Base-by-base conservation (phyloP, 176 grass and related monocot genomes). In the Chloris gayana region DNA sequence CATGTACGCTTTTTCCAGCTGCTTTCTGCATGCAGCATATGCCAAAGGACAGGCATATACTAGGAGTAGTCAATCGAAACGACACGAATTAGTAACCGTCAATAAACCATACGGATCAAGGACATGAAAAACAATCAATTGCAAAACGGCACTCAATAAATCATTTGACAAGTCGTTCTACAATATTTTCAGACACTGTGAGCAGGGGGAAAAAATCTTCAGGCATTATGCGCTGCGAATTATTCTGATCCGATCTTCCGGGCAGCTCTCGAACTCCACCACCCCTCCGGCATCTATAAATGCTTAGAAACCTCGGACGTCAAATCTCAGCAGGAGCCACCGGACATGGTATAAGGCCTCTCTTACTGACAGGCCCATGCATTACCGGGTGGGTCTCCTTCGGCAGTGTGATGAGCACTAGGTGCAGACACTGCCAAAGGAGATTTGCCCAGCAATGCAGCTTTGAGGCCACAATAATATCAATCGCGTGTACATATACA, bases 401-500 rank as follows among this genome's bases (percentile, higher is more conserved):
- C 68, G 85, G 85, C 81, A 91, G 85, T 75, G 25, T 65, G 57
- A 27, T 31, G 39, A 29, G 61, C 45, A 19, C 33, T 13, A 46
- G 54, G 41, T 24, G 44, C 14, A 35, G 44, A 69, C 27, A 66
- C 87, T 84, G 89, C 87, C 93, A 92, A 90, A 90, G 87, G 82
- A 92, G 79, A 88, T 74, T 88, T 95, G 89, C 87, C 85, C 82
- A 82, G 93, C 78, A 73, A 92, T 91, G 84, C 89, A 87, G 32
- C 41, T 54, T 50, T 73, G 50, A 44, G 41, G 41, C 41, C 41
- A 44, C 41, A 44, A 44, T 44, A 44, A 12, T 44, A 44, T 44
- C 10, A 2, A 44, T 12, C 9, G 41, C 10, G 39, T 44, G 41
- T 44, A 8, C 41, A 42, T 42, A 42, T 8, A 11, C 10, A 42